phyloP scores from a whole-genome alignment of 495 filamentous ascomycete species.

The Trichoderma asperelloides region DNA sequence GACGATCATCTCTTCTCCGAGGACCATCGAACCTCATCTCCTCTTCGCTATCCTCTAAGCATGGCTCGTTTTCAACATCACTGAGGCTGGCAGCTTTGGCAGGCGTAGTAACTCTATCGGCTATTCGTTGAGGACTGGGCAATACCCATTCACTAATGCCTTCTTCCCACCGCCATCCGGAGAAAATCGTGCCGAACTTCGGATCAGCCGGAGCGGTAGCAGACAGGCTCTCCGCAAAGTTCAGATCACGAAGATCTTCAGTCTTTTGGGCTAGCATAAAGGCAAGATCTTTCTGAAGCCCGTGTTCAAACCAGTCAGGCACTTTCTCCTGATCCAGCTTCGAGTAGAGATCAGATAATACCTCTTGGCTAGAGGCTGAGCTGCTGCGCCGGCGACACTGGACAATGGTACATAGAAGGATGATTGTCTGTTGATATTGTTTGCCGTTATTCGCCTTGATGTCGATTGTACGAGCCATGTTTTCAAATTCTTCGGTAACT shows the following conservation, averaged over 20 bases:
- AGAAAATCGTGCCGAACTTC: slow-evolving; percentile 17
- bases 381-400: background rate
- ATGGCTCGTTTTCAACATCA: background rate
- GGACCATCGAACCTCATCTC: background rate
- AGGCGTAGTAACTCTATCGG: background rate
- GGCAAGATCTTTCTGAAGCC: slow-evolving; percentile 23
- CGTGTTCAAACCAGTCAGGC: slow-evolving; percentile 4
- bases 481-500: background rate
- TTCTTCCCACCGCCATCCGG: slow-evolving; percentile 42
- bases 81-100: background rate
- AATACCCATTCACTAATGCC: slow-evolving; percentile 47
- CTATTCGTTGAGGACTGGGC: slow-evolving; percentile 20
- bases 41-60: background rate
- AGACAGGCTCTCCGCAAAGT: slow-evolving; percentile 31
- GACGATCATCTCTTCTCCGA: background rate
- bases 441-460: background rate
- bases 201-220: background rate
- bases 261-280: slow-evolving; percentile 35
- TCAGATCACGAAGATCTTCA: slow-evolving; percentile 32
- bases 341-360: slow-evolving; percentile 18
- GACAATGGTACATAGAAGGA: background rate
- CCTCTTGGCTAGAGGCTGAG: background rate
- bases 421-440: background rate
- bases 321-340: slow-evolving; percentile 18
- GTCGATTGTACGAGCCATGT: background rate